Percentiles rank a stretch among this genome's conserved stretches.
These are phyloP conservation scores for Ustilago shanxiensis DNA, from an alignment of 1,284 basidiomycete genomes.

Conservation along the genomic window DNA sequence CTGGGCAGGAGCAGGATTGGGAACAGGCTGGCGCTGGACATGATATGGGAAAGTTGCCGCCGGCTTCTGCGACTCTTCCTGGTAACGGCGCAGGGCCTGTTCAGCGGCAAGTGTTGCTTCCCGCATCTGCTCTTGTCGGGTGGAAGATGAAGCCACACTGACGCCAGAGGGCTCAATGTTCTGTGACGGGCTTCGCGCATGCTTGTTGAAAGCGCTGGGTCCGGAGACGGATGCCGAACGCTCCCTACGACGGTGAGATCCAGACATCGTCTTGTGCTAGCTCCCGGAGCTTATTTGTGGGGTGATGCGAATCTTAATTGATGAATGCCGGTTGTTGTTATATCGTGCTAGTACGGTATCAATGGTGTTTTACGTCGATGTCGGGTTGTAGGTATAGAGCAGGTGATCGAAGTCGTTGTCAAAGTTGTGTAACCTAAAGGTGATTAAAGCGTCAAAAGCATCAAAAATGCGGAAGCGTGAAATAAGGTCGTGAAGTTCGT, in stretches of 20 bases:
- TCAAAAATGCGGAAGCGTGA: conserved; percentile 7
- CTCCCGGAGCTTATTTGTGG: background rate
- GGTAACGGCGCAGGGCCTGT: conserved; percentile 23
- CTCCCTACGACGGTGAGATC: conserved; percentile 17
- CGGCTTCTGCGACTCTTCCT: conserved; percentile 20
- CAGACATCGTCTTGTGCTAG: conserved; percentile 12
- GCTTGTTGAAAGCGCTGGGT: background rate
- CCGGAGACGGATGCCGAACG: conserved; percentile 25
- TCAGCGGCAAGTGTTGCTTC: conserved; percentile 31
- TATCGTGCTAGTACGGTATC: background rate
- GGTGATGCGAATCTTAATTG: background rate
- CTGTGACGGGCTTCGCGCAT: background rate
- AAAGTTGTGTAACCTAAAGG: background rate
- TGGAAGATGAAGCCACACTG: conserved; percentile 15
- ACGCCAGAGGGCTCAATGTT: background rate
- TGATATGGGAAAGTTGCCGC: conserved; percentile 19
- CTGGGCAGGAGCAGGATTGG: conserved; percentile 1
- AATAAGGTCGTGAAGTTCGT: conserved; percentile 35
- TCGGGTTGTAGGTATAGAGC: background rate
- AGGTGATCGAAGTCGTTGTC: background rate
- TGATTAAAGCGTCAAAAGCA: background rate
- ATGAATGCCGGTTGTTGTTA: background rate
- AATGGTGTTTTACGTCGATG: background rate
- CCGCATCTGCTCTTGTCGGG: conserved; percentile 23
- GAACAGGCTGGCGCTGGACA: conserved; percentile 22